These are phyloP conservation scores for Brettanomyces naardenensis DNA, from an alignment of 805 yeast genomes.

Conservation along the genomic window DNA sequence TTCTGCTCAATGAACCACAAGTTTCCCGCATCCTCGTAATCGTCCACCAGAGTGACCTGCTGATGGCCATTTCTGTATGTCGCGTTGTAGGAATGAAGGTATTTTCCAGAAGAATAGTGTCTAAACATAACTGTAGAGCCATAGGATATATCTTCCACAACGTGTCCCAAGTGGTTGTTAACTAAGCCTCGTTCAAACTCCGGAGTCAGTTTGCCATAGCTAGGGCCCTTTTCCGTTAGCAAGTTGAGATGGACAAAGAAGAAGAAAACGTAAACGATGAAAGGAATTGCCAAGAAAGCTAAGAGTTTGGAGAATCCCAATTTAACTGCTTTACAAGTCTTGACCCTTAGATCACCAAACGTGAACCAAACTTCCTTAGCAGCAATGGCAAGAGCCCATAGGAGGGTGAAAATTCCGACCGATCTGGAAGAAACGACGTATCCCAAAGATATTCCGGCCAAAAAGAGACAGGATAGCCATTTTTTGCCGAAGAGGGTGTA, in stretches of 20 bases:
- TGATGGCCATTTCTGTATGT: constrained; percentile 53
- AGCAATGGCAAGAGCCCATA: constrained; percentile 13
- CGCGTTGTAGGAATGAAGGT: constrained; percentile 69
- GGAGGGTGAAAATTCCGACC: constrained; percentile 53
- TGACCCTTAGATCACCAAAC: constrained; percentile 57
- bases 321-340: constrained; percentile 34
- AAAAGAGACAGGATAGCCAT: constrained; percentile 47
- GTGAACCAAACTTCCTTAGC: constrained; percentile 54
- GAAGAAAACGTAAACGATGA: constrained; percentile 44
- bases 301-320: constrained; percentile 28
- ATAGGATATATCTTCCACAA: constrained; percentile 60
- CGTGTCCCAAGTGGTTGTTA: constrained; percentile 29
- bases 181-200: constrained; percentile 54
- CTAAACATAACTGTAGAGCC: constrained; percentile 71
- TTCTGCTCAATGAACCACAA: constrained; percentile 62
- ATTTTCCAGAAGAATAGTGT: constrained; percentile 67
- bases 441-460: constrained; percentile 46
- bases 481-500: constrained; percentile 33
- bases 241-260: constrained; percentile 50
- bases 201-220: constrained; percentile 57
- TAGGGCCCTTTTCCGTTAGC: constrained; percentile 45
- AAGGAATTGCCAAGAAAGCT: constrained; percentile 46
- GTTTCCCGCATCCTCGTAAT: constrained; percentile 53
- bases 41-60: constrained; percentile 68
- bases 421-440: constrained; percentile 55